A percentile compares a stretch with the other conserved stretches of the same genome.
phyloP scores from a whole-genome alignment of 2,329 filamentous ascomycete genomes.

The Talaromyces piceae region DNA sequence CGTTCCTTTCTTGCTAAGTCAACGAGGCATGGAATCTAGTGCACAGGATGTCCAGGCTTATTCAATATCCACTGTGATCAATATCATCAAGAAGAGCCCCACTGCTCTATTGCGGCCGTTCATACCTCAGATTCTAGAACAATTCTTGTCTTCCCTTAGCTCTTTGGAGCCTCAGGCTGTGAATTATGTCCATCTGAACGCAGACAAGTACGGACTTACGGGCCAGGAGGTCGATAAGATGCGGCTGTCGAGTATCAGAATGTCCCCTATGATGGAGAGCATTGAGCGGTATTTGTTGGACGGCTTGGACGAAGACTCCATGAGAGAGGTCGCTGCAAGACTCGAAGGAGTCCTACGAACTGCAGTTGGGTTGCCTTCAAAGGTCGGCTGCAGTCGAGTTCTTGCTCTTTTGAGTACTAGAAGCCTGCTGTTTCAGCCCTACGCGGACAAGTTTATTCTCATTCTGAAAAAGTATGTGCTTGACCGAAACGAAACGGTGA shows the following conservation, averaged over 20 bases:
- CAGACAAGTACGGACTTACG: slow-evolving; percentile 73
- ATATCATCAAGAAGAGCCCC: slow-evolving; percentile 79
- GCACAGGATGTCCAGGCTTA: slow-evolving; percentile 83
- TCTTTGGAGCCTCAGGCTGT: slow-evolving; percentile 82
- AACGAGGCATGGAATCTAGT: slow-evolving; percentile 80
- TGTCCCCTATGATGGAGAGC: slow-evolving; percentile 84
- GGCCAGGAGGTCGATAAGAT: slow-evolving; percentile 86
- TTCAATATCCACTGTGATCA: slow-evolving; percentile 71
- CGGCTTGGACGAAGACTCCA: slow-evolving; percentile 68
- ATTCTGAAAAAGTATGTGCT: slow-evolving; percentile 73
- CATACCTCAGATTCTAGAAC: slow-evolving; percentile 71
- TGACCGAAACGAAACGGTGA: slow-evolving; percentile 91
- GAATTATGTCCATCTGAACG: slow-evolving; percentile 88
- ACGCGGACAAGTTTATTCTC: slow-evolving; percentile 68
- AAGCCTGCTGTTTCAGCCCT: slow-evolving; percentile 63
- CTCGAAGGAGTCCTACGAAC: slow-evolving; percentile 75
- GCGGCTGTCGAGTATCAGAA: slow-evolving; percentile 70
- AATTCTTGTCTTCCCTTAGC: slow-evolving; percentile 73
- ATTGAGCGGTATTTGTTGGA: slow-evolving; percentile 78
- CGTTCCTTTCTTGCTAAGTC: slow-evolving; percentile 81
- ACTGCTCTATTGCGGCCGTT: slow-evolving; percentile 72
- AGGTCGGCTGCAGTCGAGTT: slow-evolving; percentile 81
- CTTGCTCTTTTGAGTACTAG: slow-evolving; percentile 78
- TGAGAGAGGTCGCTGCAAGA: slow-evolving; percentile 63
- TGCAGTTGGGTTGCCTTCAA: slow-evolving; percentile 84